Evolutionary conservation across 345 rosid genomes (phyloP), one percentile per base, ranked within the genome.

Genomic region (Eutrema yunnanense): DNA sequence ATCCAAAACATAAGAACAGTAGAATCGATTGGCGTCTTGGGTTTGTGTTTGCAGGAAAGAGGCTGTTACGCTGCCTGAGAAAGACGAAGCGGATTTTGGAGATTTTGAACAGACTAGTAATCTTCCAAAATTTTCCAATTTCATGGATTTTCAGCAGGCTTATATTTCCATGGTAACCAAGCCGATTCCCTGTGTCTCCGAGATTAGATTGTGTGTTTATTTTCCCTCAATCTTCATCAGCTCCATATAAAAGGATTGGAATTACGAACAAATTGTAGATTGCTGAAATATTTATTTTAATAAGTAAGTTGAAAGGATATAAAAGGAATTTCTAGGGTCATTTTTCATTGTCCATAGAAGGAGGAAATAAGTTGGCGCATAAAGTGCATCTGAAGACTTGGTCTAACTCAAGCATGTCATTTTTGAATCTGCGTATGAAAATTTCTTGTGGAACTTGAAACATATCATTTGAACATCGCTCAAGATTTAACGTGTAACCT

Each of bases 11-110:
- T 3, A 32, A 13, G 56, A 34, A 66, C 3, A 36, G 2, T 12
- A 34, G 26, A 54, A 70, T 29, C 44, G 66, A 46, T 49, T 7
- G 67, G 46, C 10, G 9, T 67, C 9, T 6, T 48, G 43, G 16
- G 3, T 6, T 67, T 47, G 38, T 56, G 78, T 56, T 75, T 73
- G 71, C 80, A 94, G 97, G 87, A 92, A 82, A 79, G 92, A 89
- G 78, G 82, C 90, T 16, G 84, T 90, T 68, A 92, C 97, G 7
- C 62, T 88, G 34, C 88, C 93, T 9, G 92, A 86, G 60, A 76
- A 76, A n/a, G 68, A 73, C 11, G 96, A 86, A 36, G 79, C 73
- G 11, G 89, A 88, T 74, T 71, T 77, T 43, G 87, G 78, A 58
- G 91, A 84, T 58, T 41, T 82, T 67, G 98, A 87, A 77, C 85